Conservation (phyloP, 2,329 filamentous ascomycete species). For the Diaporthe citrichinensis region DNA sequence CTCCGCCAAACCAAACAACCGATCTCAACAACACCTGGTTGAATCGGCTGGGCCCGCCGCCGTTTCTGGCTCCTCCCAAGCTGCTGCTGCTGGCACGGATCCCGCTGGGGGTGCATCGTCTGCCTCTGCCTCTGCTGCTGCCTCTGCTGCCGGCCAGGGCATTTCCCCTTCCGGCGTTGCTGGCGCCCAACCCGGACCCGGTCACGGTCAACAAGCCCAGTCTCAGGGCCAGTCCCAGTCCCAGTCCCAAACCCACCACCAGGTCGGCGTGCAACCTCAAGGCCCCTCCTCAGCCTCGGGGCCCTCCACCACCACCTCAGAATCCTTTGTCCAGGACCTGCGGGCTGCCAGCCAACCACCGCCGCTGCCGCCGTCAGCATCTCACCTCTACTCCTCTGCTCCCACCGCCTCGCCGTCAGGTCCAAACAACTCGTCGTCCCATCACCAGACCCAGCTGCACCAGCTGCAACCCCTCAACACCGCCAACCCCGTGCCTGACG, state of each 20-base stretch:
- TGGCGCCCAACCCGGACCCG: slow-evolving; percentile 46
- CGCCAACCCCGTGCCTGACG: slow-evolving; percentile 50
- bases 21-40: slow-evolving; percentile 69
- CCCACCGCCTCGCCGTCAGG: slow-evolving; percentile 40
- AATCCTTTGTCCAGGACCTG: slow-evolving; percentile 44
- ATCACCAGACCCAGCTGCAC: slow-evolving; percentile 36
- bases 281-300: slow-evolving; percentile 47
- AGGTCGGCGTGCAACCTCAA: slow-evolving; percentile 42
- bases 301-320: slow-evolving; percentile 51
- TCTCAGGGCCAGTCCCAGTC: slow-evolving; percentile 45
- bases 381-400: slow-evolving; percentile 46
- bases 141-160: slow-evolving; percentile 32
- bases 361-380: slow-evolving; percentile 39
- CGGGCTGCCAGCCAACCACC: slow-evolving; percentile 41
- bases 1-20: slow-evolving; percentile 69
- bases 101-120: slow-evolving; percentile 32
- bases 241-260: slow-evolving; percentile 48
- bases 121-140: slow-evolving; percentile 3
- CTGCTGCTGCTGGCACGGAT: slow-evolving; percentile 13
- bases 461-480: slow-evolving; percentile 45
- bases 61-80: slow-evolving; percentile 22
- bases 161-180: slow-evolving; percentile 41
- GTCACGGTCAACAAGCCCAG: slow-evolving; percentile 42
- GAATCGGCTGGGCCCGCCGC: slow-evolving; percentile 49
- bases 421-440: slow-evolving; percentile 15